These are phyloP conservation scores for Huntiella omanensis DNA, from an alignment of 2,329 filamentous ascomycete species.

Conservation along the genomic window DNA sequence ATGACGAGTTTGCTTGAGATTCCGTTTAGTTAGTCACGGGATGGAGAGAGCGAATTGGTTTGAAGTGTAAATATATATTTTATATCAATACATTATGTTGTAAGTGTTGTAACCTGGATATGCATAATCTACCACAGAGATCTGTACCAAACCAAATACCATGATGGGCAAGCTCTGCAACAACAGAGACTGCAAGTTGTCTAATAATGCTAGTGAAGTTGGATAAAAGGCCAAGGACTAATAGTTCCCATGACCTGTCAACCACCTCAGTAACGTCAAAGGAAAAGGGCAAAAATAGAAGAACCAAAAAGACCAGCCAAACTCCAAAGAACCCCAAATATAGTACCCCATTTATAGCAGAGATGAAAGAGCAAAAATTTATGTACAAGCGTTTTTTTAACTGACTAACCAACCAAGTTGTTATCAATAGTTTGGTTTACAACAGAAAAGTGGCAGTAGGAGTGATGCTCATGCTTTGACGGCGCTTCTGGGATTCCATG, in stretches of 20 bases:
- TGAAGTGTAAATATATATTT: background rate
- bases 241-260: no score
- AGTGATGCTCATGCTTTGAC: constrained; percentile 8
- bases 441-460: background rate
- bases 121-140: background rate
- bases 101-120: no score
- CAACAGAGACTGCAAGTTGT: no score
- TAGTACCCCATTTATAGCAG: background rate
- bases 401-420: background rate
- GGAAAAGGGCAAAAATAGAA: background rate
- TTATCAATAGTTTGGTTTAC: background rate
- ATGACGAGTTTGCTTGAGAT: constrained; percentile 55
- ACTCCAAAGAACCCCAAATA: background rate
- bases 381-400: background rate
- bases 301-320: background rate
- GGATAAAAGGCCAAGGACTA: no score
- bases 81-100: background rate
- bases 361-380: background rate
- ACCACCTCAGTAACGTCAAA: background rate
- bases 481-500: constrained; percentile 4
- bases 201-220: no score
- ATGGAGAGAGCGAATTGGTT: background rate
- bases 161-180: no score
- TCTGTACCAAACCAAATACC: background rate
- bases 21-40: no score